Conservation (phyloP, 805 yeast species). For the Candida endomychidarum region DNA sequence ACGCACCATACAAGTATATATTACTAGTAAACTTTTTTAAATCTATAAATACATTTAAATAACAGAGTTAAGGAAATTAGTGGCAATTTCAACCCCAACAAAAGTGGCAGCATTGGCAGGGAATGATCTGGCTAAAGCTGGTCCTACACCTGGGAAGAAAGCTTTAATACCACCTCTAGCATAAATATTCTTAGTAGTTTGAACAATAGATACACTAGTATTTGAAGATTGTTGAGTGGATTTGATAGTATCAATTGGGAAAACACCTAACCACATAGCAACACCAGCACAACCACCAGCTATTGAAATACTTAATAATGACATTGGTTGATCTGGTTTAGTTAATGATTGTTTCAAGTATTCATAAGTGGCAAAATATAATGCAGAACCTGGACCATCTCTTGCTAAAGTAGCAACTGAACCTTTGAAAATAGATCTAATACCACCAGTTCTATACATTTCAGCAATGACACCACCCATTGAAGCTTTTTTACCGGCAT, state of each 20-base stretch:
- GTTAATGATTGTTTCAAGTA: constrained; percentile 65
- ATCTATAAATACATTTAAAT: constrained; percentile 22
- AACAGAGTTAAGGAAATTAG: constrained; percentile 38
- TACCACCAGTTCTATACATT: constrained; percentile 77
- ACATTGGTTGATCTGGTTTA: constrained; percentile 52
- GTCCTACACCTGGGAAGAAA: constrained; percentile 97
- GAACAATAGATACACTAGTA: constrained; percentile 51
- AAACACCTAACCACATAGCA: constrained; percentile 94
- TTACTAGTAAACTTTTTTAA: too few species aligned
- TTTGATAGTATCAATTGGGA: constrained; percentile 95
- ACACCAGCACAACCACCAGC: constrained; percentile 98
- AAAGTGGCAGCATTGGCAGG: constrained; percentile 99
- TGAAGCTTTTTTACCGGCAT: constrained; percentile 37
- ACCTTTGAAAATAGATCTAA: constrained; percentile 84
- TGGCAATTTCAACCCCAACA: constrained; percentile 87
- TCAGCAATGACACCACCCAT: constrained; percentile 62
- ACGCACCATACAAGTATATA: too few species aligned
- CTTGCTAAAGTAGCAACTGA: constrained; percentile 89
- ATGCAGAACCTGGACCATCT: constrained; percentile 97
- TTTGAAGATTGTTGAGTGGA: constrained; percentile 73
- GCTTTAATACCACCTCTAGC: constrained; percentile 79
- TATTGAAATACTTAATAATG: constrained; percentile 70
- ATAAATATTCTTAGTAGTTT: constrained; percentile 70
- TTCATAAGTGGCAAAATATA: constrained; percentile 94
- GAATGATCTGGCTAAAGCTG: constrained; percentile 90